Evolutionary conservation across 73 alveolate genomes (phyloP).

Genomic region (Durusdinium trenchii): DNA sequence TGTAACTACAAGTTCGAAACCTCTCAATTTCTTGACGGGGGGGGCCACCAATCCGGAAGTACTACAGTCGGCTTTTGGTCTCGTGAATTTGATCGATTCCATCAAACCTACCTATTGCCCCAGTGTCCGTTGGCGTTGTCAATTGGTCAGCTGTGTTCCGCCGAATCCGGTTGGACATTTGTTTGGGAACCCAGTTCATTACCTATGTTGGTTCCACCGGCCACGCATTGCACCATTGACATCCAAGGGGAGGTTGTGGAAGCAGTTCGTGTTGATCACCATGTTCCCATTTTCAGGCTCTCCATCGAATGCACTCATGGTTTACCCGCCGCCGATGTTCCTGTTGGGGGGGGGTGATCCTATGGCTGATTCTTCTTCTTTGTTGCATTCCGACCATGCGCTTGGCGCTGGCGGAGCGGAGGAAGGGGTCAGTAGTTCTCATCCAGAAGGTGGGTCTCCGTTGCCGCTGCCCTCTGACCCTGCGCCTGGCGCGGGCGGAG

Average conservation of each 20-base stretch:
- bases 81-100: neutral
- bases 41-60: neutral
- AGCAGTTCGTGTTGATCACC: conserved; percentile 3
- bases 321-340: neutral
- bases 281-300: conserved; percentile 7
- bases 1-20: neutral
- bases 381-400: too few relatives aligned
- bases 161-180: neutral
- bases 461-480: neutral
- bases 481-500: neutral
- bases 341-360: conserved; percentile 24
- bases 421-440: too few relatives aligned
- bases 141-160: neutral
- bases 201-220: conserved; percentile 19
- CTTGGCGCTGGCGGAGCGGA: neutral
- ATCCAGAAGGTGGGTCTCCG: too few relatives aligned
- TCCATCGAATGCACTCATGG: neutral
- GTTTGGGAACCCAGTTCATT: neutral
- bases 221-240: neutral
- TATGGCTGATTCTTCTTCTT: too few relatives aligned
- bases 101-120: neutral
- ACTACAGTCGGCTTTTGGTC: neutral
- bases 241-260: neutral
- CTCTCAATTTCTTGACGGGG: conserved; percentile 8
- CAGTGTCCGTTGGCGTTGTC: neutral